A percentile compares a stretch with the other conserved stretches of the same genome.
phyloP scores from a whole-genome alignment of 106 monocot genomes.

The Iris macrosiphon region DNA sequence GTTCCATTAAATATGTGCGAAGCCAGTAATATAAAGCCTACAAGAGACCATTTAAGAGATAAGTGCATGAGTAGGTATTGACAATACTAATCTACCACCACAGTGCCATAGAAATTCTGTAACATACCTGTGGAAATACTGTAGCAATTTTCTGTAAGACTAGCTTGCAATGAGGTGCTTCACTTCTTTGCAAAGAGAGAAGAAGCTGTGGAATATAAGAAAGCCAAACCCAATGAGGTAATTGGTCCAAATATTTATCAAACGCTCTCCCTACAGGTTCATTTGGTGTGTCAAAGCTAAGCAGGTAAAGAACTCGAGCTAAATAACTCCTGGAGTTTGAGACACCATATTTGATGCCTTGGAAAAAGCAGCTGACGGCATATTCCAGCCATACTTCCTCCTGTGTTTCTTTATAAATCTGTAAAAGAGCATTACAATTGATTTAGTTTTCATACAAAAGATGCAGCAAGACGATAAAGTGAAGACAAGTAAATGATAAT shows the following conservation, averaged over 20 bases:
- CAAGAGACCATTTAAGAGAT: slow-evolving; percentile 5
- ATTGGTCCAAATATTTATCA: slow-evolving; percentile 91
- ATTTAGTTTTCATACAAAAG: neutral
- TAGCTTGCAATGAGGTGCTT: slow-evolving; percentile 86
- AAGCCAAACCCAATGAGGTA: slow-evolving; percentile 99
- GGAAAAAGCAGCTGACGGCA: slow-evolving; percentile 94
- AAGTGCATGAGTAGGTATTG: neutral
- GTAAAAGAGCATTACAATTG: slow-evolving; percentile 4
- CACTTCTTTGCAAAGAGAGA: slow-evolving; percentile 90
- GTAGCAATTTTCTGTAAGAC: slow-evolving; percentile 86
- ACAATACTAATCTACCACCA: neutral
- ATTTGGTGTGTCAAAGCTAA: slow-evolving; percentile 91
- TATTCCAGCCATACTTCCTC: slow-evolving; percentile 97
- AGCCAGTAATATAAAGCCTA: slow-evolving; percentile 99
- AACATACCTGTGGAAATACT: slow-evolving; percentile 82
- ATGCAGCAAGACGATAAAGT: neutral
- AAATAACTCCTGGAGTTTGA: slow-evolving; percentile 94
- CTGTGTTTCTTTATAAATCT: slow-evolving; percentile 90
- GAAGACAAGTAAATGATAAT: neutral
- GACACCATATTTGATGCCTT: slow-evolving; percentile 92
- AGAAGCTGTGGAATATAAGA: slow-evolving; percentile 97
- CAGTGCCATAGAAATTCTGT: neutral
- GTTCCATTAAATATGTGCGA: slow-evolving; percentile 97
- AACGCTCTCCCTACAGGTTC: slow-evolving; percentile 85
- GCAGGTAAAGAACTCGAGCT: slow-evolving; percentile 93